A percentile compares a stretch with the other conserved stretches of the same genome.
phyloP scores from a whole-genome alignment of 345 rosid genomes.

The Aquilaria sinensis region DNA sequence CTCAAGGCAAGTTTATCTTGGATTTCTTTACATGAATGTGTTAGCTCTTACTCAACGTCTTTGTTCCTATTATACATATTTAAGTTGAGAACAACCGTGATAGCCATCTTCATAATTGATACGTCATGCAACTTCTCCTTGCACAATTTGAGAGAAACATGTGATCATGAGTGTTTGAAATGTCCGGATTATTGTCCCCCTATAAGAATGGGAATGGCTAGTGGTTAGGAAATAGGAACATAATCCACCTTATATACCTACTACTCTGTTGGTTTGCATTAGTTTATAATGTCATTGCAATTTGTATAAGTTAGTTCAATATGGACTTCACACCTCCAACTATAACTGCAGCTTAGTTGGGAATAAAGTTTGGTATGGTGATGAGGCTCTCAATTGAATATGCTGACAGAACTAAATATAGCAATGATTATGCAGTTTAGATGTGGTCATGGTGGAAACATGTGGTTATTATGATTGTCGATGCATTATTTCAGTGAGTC shows the following conservation, averaged over 20 bases:
- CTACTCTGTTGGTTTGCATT: too few relatives aligned
- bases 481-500: slow-evolving; percentile 46
- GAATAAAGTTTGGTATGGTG: too few relatives aligned
- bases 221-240: too few relatives aligned
- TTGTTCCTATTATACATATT: background rate
- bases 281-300: too few relatives aligned
- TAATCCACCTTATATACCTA: too few relatives aligned
- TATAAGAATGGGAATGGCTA: too few relatives aligned
- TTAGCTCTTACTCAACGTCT: background rate
- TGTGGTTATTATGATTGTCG: slow-evolving; percentile 4
- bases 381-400: too few relatives aligned
- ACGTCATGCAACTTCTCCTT: too few relatives aligned
- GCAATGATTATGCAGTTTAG: background rate
- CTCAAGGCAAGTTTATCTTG: slow-evolving; percentile 45
- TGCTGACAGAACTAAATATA: too few relatives aligned
- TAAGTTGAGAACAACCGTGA: slow-evolving; percentile 2
- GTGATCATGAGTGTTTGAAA: background rate
- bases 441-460: background rate
- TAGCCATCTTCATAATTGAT: background rate
- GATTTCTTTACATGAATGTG: background rate
- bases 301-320: too few relatives aligned
- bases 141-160: background rate
- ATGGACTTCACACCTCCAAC: too few relatives aligned
- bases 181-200: background rate
- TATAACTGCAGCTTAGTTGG: too few relatives aligned